Evolutionary conservation across 2,329 filamentous ascomycete genomes (phyloP).

Genomic region (Fusarium compactum): DNA sequence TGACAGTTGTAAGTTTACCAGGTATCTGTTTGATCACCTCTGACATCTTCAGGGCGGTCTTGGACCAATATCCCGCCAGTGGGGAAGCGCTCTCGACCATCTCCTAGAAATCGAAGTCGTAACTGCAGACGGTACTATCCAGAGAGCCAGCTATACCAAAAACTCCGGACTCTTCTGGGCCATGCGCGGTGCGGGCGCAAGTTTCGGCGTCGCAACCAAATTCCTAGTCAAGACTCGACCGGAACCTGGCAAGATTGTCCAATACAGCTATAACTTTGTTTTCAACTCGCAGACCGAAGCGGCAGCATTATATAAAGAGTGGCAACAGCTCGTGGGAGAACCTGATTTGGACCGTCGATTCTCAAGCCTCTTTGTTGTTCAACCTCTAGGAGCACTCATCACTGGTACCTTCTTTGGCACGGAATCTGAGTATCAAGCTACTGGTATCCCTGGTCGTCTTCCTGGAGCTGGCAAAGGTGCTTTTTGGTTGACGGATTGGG

Average conservation of each 20-base stretch:
- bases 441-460: conserved; percentile 62
- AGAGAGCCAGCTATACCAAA: conserved; percentile 59
- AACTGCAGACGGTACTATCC: conserved; percentile 65
- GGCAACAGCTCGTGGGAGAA: conserved; percentile 69
- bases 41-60: conserved; percentile 62
- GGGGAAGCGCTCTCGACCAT: conserved; percentile 68
- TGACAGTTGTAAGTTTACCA: conserved; percentile 62
- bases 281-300: conserved; percentile 62
- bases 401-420: conserved; percentile 73
- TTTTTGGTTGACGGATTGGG: conserved; percentile 70
- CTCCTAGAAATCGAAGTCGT: conserved; percentile 62
- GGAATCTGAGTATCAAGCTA: conserved; percentile 64
- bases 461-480: conserved; percentile 56
- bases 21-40: background rate
- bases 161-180: conserved; percentile 69
- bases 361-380: conserved; percentile 66
- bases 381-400: conserved; percentile 66
- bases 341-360: conserved; percentile 69
- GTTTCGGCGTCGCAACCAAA: conserved; percentile 68
- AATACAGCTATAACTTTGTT: conserved; percentile 68
- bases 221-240: conserved; percentile 68
- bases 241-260: conserved; percentile 66
- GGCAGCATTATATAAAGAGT: conserved; percentile 64
- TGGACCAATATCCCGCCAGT: conserved; percentile 69
- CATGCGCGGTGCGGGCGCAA: conserved; percentile 67